A percentile compares a stretch with the other conserved stretches of the same genome.
Conservation (phyloP, 192 early-diverging fungal genomes). For the Rhizoclosmatium sp. region DNA sequence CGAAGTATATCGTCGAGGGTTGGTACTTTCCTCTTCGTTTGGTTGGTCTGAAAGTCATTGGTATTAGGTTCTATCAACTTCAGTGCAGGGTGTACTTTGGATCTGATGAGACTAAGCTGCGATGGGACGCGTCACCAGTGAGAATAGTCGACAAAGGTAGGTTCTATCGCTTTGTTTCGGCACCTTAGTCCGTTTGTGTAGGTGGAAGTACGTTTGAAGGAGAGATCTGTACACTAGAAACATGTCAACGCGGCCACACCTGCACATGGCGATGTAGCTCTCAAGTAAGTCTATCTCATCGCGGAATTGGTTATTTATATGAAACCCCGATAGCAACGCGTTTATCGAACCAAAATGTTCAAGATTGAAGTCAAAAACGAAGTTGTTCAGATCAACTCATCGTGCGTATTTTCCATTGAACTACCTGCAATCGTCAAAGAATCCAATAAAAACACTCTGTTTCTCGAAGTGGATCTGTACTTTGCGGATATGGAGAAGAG, state of each 20-base stretch:
- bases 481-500: conserved; percentile 7
- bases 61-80: conserved; percentile 19
- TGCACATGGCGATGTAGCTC: conserved; percentile 20
- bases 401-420: conserved; percentile 8
- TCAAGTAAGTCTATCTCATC: background rate
- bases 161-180: background rate
- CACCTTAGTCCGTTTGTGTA: background rate
- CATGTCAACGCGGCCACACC: conserved; percentile 12
- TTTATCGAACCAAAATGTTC: conserved; percentile 4
- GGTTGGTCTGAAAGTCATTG: background rate
- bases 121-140: conserved; percentile 9
- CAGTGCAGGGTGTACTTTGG: conserved; percentile 16
- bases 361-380: conserved; percentile 6
- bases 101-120: background rate
- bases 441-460: background rate
- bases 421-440: conserved; percentile 6
- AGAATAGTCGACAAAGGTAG: background rate
- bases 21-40: background rate
- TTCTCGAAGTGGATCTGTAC: conserved; percentile 26
- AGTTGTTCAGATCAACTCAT: background rate
- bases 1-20: conserved; percentile 29
- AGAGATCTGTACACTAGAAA: conserved; percentile 1
- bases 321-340: background rate
- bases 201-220: background rate
- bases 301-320: background rate